phyloP scores from a whole-genome alignment of 305 asterid species.

The Fraxinus sp. region DNA sequence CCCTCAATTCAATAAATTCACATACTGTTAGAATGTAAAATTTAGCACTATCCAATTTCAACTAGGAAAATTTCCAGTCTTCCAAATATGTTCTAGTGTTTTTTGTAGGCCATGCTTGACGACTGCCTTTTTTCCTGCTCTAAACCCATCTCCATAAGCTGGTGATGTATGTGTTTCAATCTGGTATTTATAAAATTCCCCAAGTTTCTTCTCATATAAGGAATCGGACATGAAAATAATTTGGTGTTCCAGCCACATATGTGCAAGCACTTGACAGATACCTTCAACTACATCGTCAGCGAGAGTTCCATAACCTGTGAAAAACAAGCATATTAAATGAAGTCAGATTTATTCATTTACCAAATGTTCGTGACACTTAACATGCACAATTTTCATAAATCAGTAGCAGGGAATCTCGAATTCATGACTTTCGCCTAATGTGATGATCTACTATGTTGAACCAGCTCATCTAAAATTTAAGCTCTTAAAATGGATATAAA shows the following conservation, averaged over 20 bases:
- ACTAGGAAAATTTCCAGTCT: constrained; percentile 46
- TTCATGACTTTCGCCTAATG: background rate
- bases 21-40: background rate
- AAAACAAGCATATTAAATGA: background rate
- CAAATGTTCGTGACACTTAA: background rate
- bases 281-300: constrained; percentile 56
- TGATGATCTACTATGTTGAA: background rate
- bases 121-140: constrained; percentile 52
- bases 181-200: constrained; percentile 47
- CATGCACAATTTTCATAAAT: background rate
- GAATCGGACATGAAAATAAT: constrained; percentile 29
- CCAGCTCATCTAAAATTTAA: background rate
- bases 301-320: constrained; percentile 41
- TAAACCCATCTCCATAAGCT: constrained; percentile 48
- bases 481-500: too few species aligned
- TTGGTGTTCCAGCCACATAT: constrained; percentile 48
- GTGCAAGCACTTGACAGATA: constrained; percentile 52
- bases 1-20: background rate
- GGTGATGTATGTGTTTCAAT: constrained; percentile 49
- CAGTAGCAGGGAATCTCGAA: background rate
- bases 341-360: background rate
- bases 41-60: background rate
- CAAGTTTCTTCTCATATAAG: constrained; percentile 45
- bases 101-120: constrained; percentile 39
- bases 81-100: constrained; percentile 44